Conservation (phyloP, 1,139 yeast species). For the Magnusiomyces fungicola region DNA sequence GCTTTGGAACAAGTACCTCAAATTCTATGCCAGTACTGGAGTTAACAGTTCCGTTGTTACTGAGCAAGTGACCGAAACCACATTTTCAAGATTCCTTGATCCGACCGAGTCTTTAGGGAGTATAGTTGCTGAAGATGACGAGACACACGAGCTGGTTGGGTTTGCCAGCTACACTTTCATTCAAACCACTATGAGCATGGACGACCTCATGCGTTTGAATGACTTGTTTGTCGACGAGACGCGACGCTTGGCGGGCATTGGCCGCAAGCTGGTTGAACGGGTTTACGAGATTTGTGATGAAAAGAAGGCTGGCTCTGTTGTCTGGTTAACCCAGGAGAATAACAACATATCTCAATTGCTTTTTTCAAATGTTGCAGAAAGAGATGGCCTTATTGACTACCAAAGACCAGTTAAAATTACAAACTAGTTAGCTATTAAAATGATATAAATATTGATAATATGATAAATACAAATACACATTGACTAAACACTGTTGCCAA, state of each 20-base stretch:
- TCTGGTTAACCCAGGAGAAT: slow-evolving; percentile 50
- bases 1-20: slow-evolving; percentile 40
- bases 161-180: slow-evolving; percentile 46
- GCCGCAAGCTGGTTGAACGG: slow-evolving; percentile 41
- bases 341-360: slow-evolving; percentile 55
- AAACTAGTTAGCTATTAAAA: no score
- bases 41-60: slow-evolving; percentile 23
- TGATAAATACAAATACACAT: no score
- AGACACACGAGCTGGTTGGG: slow-evolving; percentile 32
- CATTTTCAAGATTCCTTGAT: slow-evolving; percentile 43
- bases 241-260: slow-evolving; percentile 42
- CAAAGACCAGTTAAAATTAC: no score
- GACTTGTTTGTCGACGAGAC: slow-evolving; percentile 37
- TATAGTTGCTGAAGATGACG: neutral
- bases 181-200: slow-evolving; percentile 43
- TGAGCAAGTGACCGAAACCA: slow-evolving; percentile 37
- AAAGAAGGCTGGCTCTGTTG: slow-evolving; percentile 36
- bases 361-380: slow-evolving; percentile 47
- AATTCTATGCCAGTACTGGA: slow-evolving; percentile 37
- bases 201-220: slow-evolving; percentile 41
- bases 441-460: no score
- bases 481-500: no score
- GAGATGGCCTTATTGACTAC: slow-evolving; percentile 41
- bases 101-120: slow-evolving; percentile 39
- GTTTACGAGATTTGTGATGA: slow-evolving; percentile 45